These are phyloP conservation scores for Andrographis paniculata DNA, from an alignment of 305 asterid genomes.

Conservation along the genomic window DNA sequence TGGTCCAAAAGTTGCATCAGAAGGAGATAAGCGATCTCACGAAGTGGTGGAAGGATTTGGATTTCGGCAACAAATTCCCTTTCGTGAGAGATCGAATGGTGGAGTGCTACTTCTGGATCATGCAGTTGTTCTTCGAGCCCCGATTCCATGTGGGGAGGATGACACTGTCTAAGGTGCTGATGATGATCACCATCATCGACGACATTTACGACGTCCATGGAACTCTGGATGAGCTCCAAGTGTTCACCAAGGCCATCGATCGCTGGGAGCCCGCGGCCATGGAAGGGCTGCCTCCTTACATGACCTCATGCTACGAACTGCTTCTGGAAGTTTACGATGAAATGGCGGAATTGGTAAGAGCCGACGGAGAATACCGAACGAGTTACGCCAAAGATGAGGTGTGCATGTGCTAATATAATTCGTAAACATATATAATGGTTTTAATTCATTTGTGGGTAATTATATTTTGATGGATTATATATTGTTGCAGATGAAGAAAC, in stretches of 20 bases:
- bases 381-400: slow-evolving; percentile 10
- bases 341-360: slow-evolving; percentile 5
- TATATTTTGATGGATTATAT: too few species aligned
- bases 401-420: too few species aligned
- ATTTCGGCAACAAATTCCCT: slow-evolving; percentile 20
- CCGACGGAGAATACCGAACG: background rate
- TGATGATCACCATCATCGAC: slow-evolving; percentile 11
- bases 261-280: slow-evolving; percentile 28
- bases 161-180: slow-evolving; percentile 17
- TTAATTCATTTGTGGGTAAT: too few species aligned
- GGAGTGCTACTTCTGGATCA: slow-evolving; percentile 23
- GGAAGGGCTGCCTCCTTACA: slow-evolving; percentile 24
- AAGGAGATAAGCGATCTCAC: slow-evolving; percentile 27
- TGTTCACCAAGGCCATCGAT: slow-evolving; percentile 23
- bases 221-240: slow-evolving; percentile 28
- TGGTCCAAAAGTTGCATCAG: slow-evolving; percentile 27
- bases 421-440: too few species aligned
- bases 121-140: slow-evolving; percentile 23
- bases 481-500: slow-evolving; percentile 32
- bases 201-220: slow-evolving; percentile 28
- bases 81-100: slow-evolving; percentile 36
- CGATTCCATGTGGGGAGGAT: slow-evolving; percentile 11
- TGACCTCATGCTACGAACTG: slow-evolving; percentile 22
- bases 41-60: slow-evolving; percentile 43
- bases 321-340: slow-evolving; percentile 23